Conservation (phyloP, 1,284 basidiomycete species). For the Phylloboletellus chloephorus region DNA sequence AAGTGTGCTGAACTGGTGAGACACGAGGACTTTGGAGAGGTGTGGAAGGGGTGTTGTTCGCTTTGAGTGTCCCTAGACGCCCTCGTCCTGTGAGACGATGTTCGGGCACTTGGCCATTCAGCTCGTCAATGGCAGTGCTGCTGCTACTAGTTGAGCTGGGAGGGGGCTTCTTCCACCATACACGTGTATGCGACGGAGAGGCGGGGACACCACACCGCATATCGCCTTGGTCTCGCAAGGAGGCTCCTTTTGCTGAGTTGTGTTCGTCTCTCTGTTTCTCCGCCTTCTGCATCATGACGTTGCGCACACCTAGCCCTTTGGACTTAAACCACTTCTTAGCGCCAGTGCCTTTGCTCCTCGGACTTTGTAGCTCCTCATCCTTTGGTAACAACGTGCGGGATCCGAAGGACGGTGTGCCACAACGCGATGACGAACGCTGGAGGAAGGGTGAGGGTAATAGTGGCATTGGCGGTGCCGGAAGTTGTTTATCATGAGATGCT, state of each 20-base stretch:
- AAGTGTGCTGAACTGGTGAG: conserved; percentile 18
- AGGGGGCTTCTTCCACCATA: conserved; percentile 31
- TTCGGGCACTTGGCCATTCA: conserved; percentile 5
- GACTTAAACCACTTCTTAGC: conserved; percentile 29
- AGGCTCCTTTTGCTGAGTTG: background rate
- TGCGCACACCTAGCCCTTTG: conserved; percentile 28
- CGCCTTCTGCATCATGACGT: conserved; percentile 20
- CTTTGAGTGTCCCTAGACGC: conserved; percentile 12
- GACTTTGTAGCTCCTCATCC: conserved; percentile 24
- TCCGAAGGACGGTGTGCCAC: conserved; percentile 55
- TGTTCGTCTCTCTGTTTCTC: conserved; percentile 23
- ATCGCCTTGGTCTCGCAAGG: conserved; percentile 9
- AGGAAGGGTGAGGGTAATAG: conserved; percentile 16
- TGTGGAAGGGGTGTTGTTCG: conserved; percentile 15
- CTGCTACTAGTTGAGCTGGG: conserved; percentile 10
- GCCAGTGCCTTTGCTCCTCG: conserved; percentile 11
- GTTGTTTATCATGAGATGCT: conserved; percentile 12
- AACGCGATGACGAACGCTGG: conserved; percentile 38
- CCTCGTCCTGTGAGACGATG: conserved; percentile 8
- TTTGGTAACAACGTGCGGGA: conserved; percentile 36
- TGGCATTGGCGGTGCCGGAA: conserved; percentile 7
- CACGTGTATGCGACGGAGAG: conserved; percentile 22
- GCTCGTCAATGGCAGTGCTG: conserved; percentile 10
- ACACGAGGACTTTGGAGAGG: conserved; percentile 17
- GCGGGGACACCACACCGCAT: conserved; percentile 2